Percentiles rank a stretch among this genome's conserved stretches.
Conservation (phyloP, 176 grass and related monocot species). For the Thinopyrum elongatum region DNA sequence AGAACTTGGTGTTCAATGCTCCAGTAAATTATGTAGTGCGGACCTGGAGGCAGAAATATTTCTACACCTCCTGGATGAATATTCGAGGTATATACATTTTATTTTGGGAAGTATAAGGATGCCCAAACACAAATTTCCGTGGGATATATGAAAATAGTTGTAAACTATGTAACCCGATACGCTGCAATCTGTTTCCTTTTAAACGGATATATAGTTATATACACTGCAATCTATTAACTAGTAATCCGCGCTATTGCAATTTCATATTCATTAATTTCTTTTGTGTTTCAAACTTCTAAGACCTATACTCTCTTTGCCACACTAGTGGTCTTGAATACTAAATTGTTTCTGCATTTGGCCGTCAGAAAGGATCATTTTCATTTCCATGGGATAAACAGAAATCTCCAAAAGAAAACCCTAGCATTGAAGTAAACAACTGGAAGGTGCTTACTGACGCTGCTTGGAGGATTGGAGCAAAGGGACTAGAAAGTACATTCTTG, state of each 20-base stretch:
- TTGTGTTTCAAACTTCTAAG: neutral
- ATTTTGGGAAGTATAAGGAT: neutral
- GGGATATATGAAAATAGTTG: neutral
- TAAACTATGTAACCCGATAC: neutral
- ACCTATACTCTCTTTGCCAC: neutral
- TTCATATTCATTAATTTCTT: neutral
- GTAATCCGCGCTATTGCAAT: neutral
- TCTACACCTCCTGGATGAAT: conserved; percentile 82
- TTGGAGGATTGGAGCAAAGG: conserved; percentile 71
- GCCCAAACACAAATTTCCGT: neutral
- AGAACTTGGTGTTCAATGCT: conserved; percentile 69
- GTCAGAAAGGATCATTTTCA: conserved; percentile 36
- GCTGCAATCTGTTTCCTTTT: neutral
- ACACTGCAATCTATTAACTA: neutral
- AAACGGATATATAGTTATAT: neutral
- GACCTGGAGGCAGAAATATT: conserved; percentile 98
- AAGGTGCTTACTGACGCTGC: conserved; percentile 57
- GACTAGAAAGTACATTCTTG: conserved; percentile 64
- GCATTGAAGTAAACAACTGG: conserved; percentile 71
- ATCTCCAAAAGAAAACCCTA: conserved; percentile 47
- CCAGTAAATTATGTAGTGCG: conserved; percentile 71
- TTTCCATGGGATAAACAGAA: conserved; percentile 60
- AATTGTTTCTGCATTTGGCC: conserved; percentile 22
- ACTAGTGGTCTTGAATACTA: neutral
- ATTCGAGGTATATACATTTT: conserved; percentile 60